Evolutionary conservation across 176 grass and related monocot species (phyloP), one percentile per base, ranked within the genome.

Genomic region (sorghum (Sorghum bicolor)): DNA sequence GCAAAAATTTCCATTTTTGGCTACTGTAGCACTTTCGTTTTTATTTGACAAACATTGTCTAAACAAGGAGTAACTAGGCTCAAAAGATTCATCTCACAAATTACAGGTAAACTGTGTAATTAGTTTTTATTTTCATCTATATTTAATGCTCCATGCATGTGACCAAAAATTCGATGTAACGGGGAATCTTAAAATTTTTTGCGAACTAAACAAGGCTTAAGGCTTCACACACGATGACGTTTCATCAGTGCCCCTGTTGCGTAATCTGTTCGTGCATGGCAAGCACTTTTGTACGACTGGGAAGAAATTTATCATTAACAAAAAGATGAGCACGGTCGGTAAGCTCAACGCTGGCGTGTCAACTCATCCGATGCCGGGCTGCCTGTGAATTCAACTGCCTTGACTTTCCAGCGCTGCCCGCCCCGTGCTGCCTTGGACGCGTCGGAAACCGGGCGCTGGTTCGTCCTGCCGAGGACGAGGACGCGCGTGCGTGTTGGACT

Each of bases 361-460:
- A 61, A 81, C 52, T 25, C 82, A 63, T 52, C 82, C 69, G 22
- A 47, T 22, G 20, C 25, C 36, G 48, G 70, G 8, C 31, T 2
- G 77, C 82, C 45, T 10, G 77, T 66, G 63, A 85, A 45, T 67
- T 58, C 81, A 88, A 67, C 77, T 34, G 75, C 74, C 38, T 64
- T 69, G 82, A 84, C 48, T 75, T 58, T 58, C 16, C 28, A 45
- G 30, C 22, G 76, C 12, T 11, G 10, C 70, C 33, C n/a, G 38
- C 67, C 67, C 68, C 68, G 12, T 43, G 68, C 67, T 17, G 20
- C 53, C 37, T 28, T 68, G 47, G 82, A 77, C 77, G 68, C 15
- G 41, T 52, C 38, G 77, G 68, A 81, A 80, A 17, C 20, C 16
- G 25, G 40, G 5, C 12, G 30, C 76, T 24, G 6, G 28, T 25